Percentiles rank a stretch among this genome's conserved stretches.
Conservation (phyloP, 2,329 filamentous ascomycete genomes). For the Exophiala viscosa region DNA sequence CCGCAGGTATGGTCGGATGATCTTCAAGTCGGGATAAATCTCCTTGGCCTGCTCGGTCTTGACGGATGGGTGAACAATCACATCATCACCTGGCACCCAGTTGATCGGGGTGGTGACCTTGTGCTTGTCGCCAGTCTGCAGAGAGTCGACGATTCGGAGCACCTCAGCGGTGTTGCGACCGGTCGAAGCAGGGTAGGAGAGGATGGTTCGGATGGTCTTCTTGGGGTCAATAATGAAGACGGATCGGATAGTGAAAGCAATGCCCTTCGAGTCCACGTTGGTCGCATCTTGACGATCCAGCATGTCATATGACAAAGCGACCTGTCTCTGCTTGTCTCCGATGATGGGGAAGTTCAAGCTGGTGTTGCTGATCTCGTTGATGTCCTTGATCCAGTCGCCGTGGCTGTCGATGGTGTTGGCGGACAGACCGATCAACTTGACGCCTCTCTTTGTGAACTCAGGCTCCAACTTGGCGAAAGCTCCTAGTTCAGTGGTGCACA, state of each 20-base stretch:
- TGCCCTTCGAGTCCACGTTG: slow-evolving; percentile 45
- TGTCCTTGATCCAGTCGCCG: slow-evolving; percentile 54
- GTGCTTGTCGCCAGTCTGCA: slow-evolving; percentile 60
- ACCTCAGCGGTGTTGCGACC: slow-evolving; percentile 58
- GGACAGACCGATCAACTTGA: slow-evolving; percentile 59
- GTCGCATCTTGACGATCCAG: slow-evolving; percentile 39
- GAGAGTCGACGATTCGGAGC: slow-evolving; percentile 55
- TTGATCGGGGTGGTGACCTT: slow-evolving; percentile 60
- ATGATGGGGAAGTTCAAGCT: slow-evolving; percentile 43
- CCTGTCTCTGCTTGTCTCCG: slow-evolving; percentile 41
- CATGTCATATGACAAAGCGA: slow-evolving; percentile 43
- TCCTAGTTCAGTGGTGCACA: slow-evolving; percentile 59
- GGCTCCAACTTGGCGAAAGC: slow-evolving; percentile 62
- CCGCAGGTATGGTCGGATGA: slow-evolving; percentile 61
- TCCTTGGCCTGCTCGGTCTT: slow-evolving; percentile 58
- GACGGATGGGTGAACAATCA: slow-evolving; percentile 59
- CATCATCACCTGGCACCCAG: slow-evolving; percentile 57
- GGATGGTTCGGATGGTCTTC: slow-evolving; percentile 61
- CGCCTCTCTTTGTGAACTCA: slow-evolving; percentile 59
- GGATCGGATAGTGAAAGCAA: slow-evolving; percentile 61
- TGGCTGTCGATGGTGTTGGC: slow-evolving; percentile 57
- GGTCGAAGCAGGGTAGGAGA: slow-evolving; percentile 61
- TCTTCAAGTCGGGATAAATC: slow-evolving; percentile 57
- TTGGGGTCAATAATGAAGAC: slow-evolving; percentile 64
- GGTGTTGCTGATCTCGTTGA: slow-evolving; percentile 40